These are phyloP conservation scores for Magnusiomyces paraingens DNA, from an alignment of 1,139 yeast species.

Conservation along the genomic window DNA sequence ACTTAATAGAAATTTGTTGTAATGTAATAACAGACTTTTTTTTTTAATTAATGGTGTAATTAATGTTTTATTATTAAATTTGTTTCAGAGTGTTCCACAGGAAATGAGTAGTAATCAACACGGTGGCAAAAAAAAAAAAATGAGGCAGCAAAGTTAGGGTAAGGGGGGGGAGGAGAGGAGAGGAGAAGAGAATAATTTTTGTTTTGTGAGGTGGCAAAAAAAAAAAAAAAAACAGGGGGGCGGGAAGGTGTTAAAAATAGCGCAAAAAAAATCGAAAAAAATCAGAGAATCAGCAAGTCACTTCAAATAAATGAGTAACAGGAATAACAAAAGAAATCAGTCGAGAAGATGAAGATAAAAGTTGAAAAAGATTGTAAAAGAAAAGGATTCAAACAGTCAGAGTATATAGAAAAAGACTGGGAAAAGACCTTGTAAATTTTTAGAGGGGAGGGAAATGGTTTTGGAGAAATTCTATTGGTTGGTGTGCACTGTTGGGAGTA, in stretches of 20 bases:
- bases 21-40: too few species aligned
- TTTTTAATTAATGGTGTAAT: too few species aligned
- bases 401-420: too few species aligned
- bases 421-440: too few species aligned
- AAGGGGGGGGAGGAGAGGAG: not conserved
- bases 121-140: too few species aligned
- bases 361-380: not conserved
- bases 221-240: not conserved
- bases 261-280: too few species aligned
- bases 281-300: not conserved
- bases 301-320: constrained; percentile 5
- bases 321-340: not conserved
- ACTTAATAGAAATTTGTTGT: too few species aligned
- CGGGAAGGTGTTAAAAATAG: not conserved
- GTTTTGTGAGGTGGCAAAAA: not conserved
- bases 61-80: too few species aligned
- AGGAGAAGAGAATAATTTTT: not conserved
- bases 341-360: not conserved
- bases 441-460: too few species aligned
- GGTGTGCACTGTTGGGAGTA: not conserved
- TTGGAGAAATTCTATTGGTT: too few species aligned
- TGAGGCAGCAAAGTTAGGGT: not conserved
- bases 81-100: too few species aligned
- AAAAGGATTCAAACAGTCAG: not conserved
- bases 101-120: too few species aligned